Evolutionary conservation across 1,284 basidiomycete species (phyloP), one percentile per base, ranked within the genome.

Genomic region (Ceratobasidium sp.): DNA sequence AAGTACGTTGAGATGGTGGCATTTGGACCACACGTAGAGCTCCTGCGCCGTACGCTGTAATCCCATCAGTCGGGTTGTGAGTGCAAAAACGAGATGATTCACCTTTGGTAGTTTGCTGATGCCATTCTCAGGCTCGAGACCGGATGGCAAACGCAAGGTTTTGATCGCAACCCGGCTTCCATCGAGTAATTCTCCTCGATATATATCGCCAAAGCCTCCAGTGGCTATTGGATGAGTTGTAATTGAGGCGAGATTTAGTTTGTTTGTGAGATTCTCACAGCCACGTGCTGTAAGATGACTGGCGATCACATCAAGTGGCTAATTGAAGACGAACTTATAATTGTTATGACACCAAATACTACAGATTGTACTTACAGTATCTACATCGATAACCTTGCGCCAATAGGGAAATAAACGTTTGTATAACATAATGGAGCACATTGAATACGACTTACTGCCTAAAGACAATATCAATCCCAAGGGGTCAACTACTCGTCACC

Each of bases 11-110:
- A 39, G 58, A n/a, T 60, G 36, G 5, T n/a, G 21, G 58, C 58
- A 60, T 36, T 60, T 60, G 10, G 58, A 60, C 55, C 55, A 58
- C 28, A 58, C 34, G 21, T 58, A 39, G 14, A 58, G 34, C n/a
- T 58, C 55, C 5, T 23, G 34, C 3, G 39, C 58, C 9, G 39
- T 39, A 6, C 26, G 36, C 58, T 60, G 16, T 41, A 39, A 28
- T n/a, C 26, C 36, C 23, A 26, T 43, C 6, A 36, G 2, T 8
- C 45, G 5, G 6, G 45, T 43, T 21, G 32, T 32, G 26, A 39
- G 2, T 23, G n/a, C 2, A 57, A 5, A 5, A 14, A 32, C 3
- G n/a, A 2, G 12, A 6, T 57, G 18, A 57, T n/a, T 50, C n/a
- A 8, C 30, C 55, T 36, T 57, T 8, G 36, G 48, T 16, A 30